phyloP scores from a whole-genome alignment of 495 filamentous ascomycete genomes.

The Xylaria castorea region DNA sequence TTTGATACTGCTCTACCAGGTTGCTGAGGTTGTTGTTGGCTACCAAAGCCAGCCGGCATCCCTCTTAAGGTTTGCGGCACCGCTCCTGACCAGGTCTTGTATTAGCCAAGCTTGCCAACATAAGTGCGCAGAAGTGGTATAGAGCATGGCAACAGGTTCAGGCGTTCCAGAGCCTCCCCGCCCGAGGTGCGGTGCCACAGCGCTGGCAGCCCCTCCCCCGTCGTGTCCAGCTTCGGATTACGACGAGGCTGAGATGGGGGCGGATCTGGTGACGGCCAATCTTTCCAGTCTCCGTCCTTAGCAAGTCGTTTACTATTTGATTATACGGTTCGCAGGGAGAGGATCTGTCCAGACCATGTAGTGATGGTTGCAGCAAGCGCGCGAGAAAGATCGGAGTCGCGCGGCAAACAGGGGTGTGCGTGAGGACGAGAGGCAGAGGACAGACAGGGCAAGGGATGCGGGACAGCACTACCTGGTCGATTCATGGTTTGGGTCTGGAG shows the following conservation, averaged over 20 bases:
- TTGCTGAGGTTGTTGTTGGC: conserved; percentile 66
- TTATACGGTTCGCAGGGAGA: conserved; percentile 2
- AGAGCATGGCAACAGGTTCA: background rate
- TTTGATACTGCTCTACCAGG: conserved; percentile 69
- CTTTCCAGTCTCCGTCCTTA: conserved; percentile 9
- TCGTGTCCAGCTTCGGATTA: conserved; percentile 15
- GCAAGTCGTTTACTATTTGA: conserved; percentile 1
- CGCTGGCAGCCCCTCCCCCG: background rate
- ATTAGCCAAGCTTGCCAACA: conserved; percentile 39
- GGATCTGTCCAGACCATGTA: background rate
- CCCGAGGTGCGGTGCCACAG: background rate
- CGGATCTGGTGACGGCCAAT: background rate
- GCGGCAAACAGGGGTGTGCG: conserved; percentile 29
- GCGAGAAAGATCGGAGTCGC: conserved; percentile 31
- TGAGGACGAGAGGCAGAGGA: conserved; percentile 11
- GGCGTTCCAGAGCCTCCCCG: conserved; percentile 7
- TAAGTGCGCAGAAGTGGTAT: conserved; percentile 21
- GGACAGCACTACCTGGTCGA: conserved; percentile 60
- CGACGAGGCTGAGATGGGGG: conserved; percentile 26
- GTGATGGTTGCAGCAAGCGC: background rate
- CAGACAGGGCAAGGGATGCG: conserved; percentile 36
- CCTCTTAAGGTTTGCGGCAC: conserved; percentile 73
- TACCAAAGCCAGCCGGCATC: conserved; percentile 70
- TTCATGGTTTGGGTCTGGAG: conserved; percentile 54
- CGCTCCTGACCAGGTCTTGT: conserved; percentile 57